phyloP scores from a whole-genome alignment of 78 protist species.

The Bodo saltans region DNA sequence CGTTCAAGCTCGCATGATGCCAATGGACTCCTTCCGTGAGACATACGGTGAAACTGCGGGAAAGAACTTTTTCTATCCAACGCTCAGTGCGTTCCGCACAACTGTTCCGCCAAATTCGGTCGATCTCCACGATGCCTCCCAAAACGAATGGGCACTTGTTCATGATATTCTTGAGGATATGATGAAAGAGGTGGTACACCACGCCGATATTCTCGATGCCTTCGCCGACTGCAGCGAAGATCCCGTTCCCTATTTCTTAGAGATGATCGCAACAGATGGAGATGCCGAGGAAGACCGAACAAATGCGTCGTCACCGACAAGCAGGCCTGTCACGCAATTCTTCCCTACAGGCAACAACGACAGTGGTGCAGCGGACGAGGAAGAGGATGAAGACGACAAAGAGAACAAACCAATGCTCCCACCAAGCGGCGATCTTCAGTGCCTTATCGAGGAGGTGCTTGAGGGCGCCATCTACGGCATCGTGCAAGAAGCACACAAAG shows the following conservation, averaged over 20 bases:
- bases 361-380: background rate
- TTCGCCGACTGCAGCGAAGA: background rate
- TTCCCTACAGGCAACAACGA: background rate
- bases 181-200: background rate
- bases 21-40: background rate
- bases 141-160: background rate
- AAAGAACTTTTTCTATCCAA: background rate
- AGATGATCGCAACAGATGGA: background rate
- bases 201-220: background rate
- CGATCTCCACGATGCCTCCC: background rate
- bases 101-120: too few relatives aligned
- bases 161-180: background rate
- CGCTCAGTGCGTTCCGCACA: background rate
- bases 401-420: background rate
- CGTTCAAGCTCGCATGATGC: background rate
- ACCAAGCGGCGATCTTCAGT: background rate
- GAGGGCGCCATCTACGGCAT: background rate
- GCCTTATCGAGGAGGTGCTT: background rate
- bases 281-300: background rate
- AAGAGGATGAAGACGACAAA: background rate
- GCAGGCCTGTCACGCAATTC: too few relatives aligned
- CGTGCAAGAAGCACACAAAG: background rate
- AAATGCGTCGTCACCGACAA: background rate
- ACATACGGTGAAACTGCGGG: background rate
- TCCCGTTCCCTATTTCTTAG: background rate